These are phyloP conservation scores for Xylaria sp. DNA, from an alignment of 2,329 filamentous ascomycete species.

Conservation along the genomic window DNA sequence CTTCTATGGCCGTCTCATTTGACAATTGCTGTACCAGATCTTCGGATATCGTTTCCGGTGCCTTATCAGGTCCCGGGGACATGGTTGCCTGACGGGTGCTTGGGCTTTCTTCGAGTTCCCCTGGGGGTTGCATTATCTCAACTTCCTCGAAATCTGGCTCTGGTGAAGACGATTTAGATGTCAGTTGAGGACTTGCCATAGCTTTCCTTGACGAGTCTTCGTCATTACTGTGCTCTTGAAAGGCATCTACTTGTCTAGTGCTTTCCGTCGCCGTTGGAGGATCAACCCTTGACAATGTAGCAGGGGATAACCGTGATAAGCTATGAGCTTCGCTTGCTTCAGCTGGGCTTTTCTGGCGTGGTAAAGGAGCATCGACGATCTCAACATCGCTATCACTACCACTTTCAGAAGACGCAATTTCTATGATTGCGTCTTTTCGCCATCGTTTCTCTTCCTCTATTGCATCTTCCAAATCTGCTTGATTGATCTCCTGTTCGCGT, in stretches of 20 bases:
- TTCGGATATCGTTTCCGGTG: constrained; percentile 32
- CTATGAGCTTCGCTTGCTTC: constrained; percentile 27
- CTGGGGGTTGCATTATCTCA: constrained; percentile 42
- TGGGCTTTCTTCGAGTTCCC: constrained; percentile 33
- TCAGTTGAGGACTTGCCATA: constrained; percentile 15
- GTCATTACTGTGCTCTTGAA: constrained; percentile 33
- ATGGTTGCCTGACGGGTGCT: constrained; percentile 21
- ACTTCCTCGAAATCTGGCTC: constrained; percentile 50
- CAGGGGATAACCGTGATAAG: constrained; percentile 35
- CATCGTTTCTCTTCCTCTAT: constrained; percentile 62
- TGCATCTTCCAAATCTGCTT: constrained; percentile 68
- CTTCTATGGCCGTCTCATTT: constrained; percentile 25
- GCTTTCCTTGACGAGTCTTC: neutral
- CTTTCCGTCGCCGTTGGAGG: constrained; percentile 36
- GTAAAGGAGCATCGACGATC: constrained; percentile 62
- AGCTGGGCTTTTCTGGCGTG: constrained; percentile 44
- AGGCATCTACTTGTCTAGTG: constrained; percentile 30
- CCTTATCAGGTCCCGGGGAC: constrained; percentile 37
- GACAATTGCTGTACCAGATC: constrained; percentile 17
- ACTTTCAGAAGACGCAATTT: constrained; percentile 69
- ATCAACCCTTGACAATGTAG: constrained; percentile 38
- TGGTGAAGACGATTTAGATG: constrained; percentile 39
- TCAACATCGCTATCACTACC: constrained; percentile 65
- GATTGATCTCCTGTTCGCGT: constrained; percentile 69
- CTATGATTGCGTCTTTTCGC: constrained; percentile 63